Conservation (phyloP, 176 grass and related monocot genomes). For the Leersia perrieri region DNA sequence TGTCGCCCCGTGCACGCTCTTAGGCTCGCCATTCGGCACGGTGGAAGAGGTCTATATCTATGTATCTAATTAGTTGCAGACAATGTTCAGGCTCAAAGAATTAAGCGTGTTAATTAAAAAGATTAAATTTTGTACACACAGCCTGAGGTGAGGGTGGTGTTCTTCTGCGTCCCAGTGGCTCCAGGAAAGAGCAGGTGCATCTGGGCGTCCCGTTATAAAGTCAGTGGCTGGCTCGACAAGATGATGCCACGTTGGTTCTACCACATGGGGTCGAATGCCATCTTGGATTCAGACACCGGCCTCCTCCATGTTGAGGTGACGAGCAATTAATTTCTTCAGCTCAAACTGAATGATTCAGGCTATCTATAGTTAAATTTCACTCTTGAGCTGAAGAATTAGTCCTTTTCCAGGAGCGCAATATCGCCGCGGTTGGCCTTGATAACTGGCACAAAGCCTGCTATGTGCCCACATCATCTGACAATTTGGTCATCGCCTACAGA, state of each 20-base stretch:
- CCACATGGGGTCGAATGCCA: slow-evolving; percentile 55
- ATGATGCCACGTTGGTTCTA: slow-evolving; percentile 58
- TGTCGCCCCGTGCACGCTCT: slow-evolving; percentile 50
- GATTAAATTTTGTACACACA: too few species aligned
- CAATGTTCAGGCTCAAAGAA: not conserved
- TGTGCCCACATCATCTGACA: slow-evolving; percentile 74
- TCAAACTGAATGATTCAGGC: not conserved
- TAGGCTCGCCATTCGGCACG: not conserved
- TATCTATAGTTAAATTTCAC: not conserved
- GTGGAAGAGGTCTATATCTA: not conserved
- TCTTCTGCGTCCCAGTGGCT: slow-evolving; percentile 76
- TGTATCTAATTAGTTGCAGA: not conserved
- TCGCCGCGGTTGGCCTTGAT: slow-evolving; percentile 40
- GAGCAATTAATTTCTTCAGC: not conserved
- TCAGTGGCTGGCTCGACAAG: slow-evolving; percentile 53
- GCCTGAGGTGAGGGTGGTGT: slow-evolving; percentile 39
- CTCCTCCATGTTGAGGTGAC: slow-evolving; percentile 80
- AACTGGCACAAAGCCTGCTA: slow-evolving; percentile 80
- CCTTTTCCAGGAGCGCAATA: slow-evolving; percentile 57
- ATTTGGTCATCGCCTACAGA: slow-evolving; percentile 79
- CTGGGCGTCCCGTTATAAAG: slow-evolving; percentile 50
- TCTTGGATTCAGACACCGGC: slow-evolving; percentile 83
- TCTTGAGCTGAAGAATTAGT: not conserved
- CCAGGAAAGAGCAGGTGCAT: slow-evolving; percentile 73
- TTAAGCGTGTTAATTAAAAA: too few species aligned